Evolutionary conservation across 768 basidiomycete genomes (phyloP).

Genomic region (Cyclocybe cylindracea): DNA sequence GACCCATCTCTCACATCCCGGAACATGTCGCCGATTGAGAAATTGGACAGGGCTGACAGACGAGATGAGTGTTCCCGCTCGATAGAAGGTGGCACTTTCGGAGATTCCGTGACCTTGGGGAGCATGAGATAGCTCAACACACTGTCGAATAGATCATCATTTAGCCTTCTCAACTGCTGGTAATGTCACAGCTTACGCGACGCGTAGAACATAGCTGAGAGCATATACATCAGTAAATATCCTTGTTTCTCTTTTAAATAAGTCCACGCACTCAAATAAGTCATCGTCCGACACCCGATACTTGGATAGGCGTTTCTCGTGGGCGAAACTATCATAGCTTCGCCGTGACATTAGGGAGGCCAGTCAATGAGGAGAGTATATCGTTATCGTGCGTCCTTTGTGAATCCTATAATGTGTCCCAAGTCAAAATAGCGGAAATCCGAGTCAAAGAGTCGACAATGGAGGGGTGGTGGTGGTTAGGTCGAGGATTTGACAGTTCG

Average conservation of each 20-base stretch:
- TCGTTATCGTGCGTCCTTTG: too few species aligned
- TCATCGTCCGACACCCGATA: conserved; percentile 84
- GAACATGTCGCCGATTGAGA: conserved; percentile 77
- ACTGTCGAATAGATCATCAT: conserved; percentile 37
- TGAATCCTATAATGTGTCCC: too few species aligned
- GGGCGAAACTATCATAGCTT: conserved; percentile 71
- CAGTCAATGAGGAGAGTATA: too few species aligned
- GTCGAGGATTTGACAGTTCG: too few species aligned
- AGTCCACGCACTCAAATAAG: conserved; percentile 67
- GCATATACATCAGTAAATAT: background rate
- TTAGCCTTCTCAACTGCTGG: conserved; percentile 9
- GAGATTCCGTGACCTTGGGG: conserved; percentile 50
- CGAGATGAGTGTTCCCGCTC: conserved; percentile 70
- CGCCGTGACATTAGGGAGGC: conserved; percentile 60
- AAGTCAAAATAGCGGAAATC: too few species aligned
- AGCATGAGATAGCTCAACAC: conserved; percentile 71
- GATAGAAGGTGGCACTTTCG: conserved; percentile 36
- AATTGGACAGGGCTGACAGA: conserved; percentile 67
- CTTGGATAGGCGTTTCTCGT: conserved; percentile 73
- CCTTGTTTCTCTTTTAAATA: conserved; percentile 8
- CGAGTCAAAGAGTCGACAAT: too few species aligned
- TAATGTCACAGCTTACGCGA: conserved; percentile 61
- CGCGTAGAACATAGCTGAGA: conserved; percentile 75
- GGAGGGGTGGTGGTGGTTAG: too few species aligned
- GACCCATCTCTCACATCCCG: conserved; percentile 76